Conservation (phyloP, 1,284 basidiomycete species). For the Caloboletus firmus region DNA sequence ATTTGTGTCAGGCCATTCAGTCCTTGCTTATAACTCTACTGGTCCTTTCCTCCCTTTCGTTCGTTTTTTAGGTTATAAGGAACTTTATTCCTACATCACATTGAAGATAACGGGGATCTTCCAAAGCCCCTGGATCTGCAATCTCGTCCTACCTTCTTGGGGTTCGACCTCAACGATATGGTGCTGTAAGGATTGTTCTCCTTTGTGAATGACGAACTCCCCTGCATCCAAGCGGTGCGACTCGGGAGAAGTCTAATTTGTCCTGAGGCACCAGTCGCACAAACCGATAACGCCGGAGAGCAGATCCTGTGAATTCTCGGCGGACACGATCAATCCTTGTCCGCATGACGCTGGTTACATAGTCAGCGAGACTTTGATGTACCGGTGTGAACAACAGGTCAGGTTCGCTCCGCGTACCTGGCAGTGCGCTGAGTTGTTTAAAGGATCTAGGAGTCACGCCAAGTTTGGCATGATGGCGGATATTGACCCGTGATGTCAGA, state of each 20-base stretch:
- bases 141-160: not conserved
- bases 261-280: not conserved
- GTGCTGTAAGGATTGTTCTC: not conserved
- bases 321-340: not conserved
- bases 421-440: not conserved
- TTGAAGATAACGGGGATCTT: not conserved
- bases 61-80: not conserved
- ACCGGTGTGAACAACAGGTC: not conserved
- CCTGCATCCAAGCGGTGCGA: not conserved
- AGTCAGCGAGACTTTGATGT: not conserved
- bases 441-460: not conserved
- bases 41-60: not conserved
- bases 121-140: not conserved
- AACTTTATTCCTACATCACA: not conserved
- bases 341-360: not conserved
- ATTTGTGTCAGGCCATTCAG: not conserved
- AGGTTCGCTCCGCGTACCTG: not conserved
- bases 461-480: not conserved
- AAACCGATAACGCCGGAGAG: not conserved
- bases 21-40: not conserved
- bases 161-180: not conserved
- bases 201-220: not conserved
- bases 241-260: not conserved
- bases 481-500: not conserved
- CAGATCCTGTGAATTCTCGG: not conserved